These are phyloP conservation scores for Malbranchea cinnamomea DNA, from an alignment of 2,329 filamentous ascomycete species.

Conservation along the genomic window DNA sequence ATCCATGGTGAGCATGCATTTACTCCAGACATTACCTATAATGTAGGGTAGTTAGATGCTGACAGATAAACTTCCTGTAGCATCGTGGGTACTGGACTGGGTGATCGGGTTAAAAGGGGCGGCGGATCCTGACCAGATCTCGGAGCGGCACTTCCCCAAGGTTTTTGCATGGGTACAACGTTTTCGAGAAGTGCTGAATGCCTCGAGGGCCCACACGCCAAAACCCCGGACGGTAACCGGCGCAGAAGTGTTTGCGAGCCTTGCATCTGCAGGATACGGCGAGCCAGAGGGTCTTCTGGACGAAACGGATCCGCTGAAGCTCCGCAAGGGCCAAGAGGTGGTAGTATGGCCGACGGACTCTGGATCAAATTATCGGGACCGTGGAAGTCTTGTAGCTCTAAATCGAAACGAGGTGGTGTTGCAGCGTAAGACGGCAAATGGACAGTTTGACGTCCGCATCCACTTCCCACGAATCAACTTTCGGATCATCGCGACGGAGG, in stretches of 20 bases:
- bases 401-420: constrained; percentile 43
- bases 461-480: constrained; percentile 42
- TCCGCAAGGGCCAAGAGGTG: constrained; percentile 41
- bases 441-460: constrained; percentile 33
- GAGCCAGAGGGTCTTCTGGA: constrained; percentile 34
- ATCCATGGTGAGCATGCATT: constrained; percentile 39
- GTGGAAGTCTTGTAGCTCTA: constrained; percentile 40
- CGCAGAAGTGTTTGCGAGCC: constrained; percentile 21
- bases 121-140: constrained; percentile 39
- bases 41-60: neutral
- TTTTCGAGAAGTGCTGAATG: constrained; percentile 38
- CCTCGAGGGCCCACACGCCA: constrained; percentile 26
- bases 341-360: constrained; percentile 48
- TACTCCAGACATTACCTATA: constrained; percentile 1
- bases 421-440: constrained; percentile 31
- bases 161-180: constrained; percentile 49
- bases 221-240: constrained; percentile 35
- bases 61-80: constrained; percentile 17
- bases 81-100: constrained; percentile 55
- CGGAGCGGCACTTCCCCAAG: constrained; percentile 38
- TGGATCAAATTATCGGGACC: constrained; percentile 44
- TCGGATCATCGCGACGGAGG: constrained; percentile 11
- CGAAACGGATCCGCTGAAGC: constrained; percentile 35
- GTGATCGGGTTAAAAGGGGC: constrained; percentile 40
- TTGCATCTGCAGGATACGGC: constrained; percentile 33